phyloP scores from a whole-genome alignment of 192 early-diverging fungal species.

The Podila minutissima region DNA sequence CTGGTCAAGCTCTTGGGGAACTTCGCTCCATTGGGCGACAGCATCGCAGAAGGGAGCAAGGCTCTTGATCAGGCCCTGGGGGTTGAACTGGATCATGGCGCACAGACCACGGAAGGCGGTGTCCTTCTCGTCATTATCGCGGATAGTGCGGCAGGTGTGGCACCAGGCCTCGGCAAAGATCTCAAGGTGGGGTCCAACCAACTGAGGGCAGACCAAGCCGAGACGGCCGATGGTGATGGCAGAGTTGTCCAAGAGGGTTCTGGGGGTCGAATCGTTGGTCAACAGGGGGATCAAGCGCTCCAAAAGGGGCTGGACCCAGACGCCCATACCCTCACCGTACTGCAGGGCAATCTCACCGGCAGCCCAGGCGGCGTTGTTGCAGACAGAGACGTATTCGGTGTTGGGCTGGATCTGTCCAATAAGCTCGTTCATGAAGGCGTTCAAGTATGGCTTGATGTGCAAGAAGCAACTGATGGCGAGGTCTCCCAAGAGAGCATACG shows the following conservation, averaged over 20 bases:
- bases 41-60: conserved; percentile 86
- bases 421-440: conserved; percentile 82
- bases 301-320: conserved; percentile 84
- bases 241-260: conserved; percentile 92
- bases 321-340: conserved; percentile 78
- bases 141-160: conserved; percentile 77
- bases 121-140: conserved; percentile 97
- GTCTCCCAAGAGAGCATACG: conserved; percentile 97
- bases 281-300: conserved; percentile 88
- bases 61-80: conserved; percentile 78
- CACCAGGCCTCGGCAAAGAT: conserved; percentile 90
- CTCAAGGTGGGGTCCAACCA: conserved; percentile 88
- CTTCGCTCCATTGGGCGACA: conserved; percentile 79
- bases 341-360: conserved; percentile 96
- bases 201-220: conserved; percentile 84
- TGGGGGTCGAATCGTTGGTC: conserved; percentile 69
- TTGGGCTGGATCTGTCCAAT: conserved; percentile 78
- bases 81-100: conserved; percentile 91
- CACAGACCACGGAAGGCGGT: conserved; percentile 96
- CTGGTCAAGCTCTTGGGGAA: conserved; percentile 68
- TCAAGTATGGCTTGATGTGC: conserved; percentile 83
- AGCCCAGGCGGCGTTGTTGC: conserved; percentile 99
- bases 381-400: conserved; percentile 83
- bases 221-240: conserved; percentile 98
- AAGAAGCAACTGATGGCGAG: conserved; percentile 91